phyloP scores from a whole-genome alignment of 441 rosid genomes.

The Hura crepitans region DNA sequence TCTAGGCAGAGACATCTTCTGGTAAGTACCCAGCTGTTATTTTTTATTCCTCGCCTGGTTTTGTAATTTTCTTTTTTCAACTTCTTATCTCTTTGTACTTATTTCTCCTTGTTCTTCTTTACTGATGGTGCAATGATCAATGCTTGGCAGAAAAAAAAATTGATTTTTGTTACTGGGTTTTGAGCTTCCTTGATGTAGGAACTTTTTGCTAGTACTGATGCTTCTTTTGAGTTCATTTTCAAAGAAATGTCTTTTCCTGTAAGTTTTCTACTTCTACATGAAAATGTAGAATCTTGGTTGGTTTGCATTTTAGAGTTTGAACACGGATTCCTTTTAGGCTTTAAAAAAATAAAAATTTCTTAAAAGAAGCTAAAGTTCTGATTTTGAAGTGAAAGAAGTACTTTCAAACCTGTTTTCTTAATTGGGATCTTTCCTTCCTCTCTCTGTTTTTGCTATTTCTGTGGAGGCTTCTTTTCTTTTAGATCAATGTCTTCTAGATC shows the following conservation, averaged over 20 bases:
- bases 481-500: conserved; percentile 16
- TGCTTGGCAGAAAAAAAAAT: background rate
- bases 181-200: background rate
- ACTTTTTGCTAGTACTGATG: background rate
- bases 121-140: background rate
- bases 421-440: conserved; percentile 18
- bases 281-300: conserved; percentile 10
- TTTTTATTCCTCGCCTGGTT: background rate
- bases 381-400: background rate
- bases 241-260: background rate
- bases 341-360: background rate
- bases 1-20: background rate
- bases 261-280: background rate
- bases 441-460: conserved; percentile 2
- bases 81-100: background rate
- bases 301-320: background rate
- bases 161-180: background rate
- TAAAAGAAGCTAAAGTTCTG: background rate
- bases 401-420: background rate
- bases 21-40: conserved; percentile 7
- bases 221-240: conserved; percentile 7
- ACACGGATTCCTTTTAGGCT: conserved; percentile 5
- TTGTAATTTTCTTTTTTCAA: background rate
- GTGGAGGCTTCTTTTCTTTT: conserved; percentile 3
- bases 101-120: conserved; percentile 17